These are phyloP conservation scores for Lactarius sanguifluus DNA, from an alignment of 768 basidiomycete species.

Conservation along the genomic window DNA sequence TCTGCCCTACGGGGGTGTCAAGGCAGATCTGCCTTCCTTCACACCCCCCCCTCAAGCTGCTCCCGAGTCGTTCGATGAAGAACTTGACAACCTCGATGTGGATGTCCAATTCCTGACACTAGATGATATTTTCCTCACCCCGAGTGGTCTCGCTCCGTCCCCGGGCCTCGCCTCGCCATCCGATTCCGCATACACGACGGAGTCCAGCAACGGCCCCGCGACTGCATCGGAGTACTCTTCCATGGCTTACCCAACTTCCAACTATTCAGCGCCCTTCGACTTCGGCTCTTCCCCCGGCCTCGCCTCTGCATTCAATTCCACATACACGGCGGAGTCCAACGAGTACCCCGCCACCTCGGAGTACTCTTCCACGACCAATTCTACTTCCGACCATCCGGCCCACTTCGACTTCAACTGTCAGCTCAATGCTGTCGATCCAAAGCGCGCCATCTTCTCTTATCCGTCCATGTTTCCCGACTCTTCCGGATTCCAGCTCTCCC, in stretches of 20 bases:
- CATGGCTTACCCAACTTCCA: neutral
- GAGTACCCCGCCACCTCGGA: neutral
- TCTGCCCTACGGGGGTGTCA: neutral
- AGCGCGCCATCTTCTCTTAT: neutral
- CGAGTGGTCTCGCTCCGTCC: neutral
- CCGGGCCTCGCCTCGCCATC: neutral
- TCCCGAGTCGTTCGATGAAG: neutral
- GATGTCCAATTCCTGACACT: neutral
- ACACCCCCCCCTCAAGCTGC: neutral
- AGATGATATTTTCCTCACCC: neutral
- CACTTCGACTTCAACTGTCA: neutral
- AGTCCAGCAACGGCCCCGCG: neutral
- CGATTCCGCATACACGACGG: neutral
- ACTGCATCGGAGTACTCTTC: neutral
- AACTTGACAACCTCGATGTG: neutral
- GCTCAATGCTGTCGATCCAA: neutral
- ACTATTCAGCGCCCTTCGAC: too few relatives aligned
- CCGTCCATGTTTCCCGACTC: neutral
- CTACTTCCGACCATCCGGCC: too few relatives aligned
- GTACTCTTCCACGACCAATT: neutral
- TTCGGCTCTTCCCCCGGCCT: neutral
- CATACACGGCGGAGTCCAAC: neutral
- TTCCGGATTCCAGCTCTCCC: neutral
- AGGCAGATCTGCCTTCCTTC: neutral
- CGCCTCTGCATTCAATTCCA: neutral